phyloP scores from a whole-genome alignment of 148 eudicot species.

The Mesembryanthemum crystallinum region DNA sequence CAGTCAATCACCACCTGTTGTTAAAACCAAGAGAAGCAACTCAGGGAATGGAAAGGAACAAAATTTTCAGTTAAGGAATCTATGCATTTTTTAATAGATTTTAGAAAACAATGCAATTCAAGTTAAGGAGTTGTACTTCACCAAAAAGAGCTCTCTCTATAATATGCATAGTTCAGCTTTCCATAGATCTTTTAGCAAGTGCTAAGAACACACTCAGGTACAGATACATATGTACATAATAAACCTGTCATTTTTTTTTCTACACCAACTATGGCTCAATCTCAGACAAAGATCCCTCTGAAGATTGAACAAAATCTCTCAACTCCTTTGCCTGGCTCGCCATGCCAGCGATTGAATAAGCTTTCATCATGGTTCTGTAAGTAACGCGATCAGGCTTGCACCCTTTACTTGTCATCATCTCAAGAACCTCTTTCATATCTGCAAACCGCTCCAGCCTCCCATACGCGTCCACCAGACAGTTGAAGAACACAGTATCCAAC shows the following conservation, averaged over 20 bases:
- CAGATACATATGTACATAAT: too few relatives aligned
- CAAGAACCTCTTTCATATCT: conserved; percentile 76
- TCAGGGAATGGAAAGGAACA: too few relatives aligned
- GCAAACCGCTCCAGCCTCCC: conserved; percentile 74
- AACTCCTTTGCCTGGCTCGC: conserved; percentile 54
- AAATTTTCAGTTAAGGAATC: too few relatives aligned
- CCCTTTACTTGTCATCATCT: conserved; percentile 71
- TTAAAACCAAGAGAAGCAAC: too few relatives aligned
- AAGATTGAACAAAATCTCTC: conserved; percentile 34
- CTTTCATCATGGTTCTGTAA: conserved; percentile 77
- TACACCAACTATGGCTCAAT: conserved; percentile 10
- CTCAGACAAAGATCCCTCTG: conserved; percentile 20
- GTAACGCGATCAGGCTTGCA: conserved; percentile 70
- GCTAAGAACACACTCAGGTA: too few relatives aligned
- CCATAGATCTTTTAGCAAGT: too few relatives aligned
- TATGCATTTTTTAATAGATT: too few relatives aligned
- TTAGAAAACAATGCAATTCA: too few relatives aligned
- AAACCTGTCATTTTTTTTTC: background rate
- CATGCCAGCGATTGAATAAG: conserved; percentile 64
- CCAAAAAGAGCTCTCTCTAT: too few relatives aligned
- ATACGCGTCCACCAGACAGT: conserved; percentile 80
- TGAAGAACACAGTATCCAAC: conserved; percentile 74
- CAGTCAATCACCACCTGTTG: too few relatives aligned
- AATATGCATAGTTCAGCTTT: too few relatives aligned
- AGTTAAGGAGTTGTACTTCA: too few relatives aligned